These are phyloP conservation scores for Bassia scoparia DNA, from an alignment of 148 eudicot genomes.

Conservation along the genomic window DNA sequence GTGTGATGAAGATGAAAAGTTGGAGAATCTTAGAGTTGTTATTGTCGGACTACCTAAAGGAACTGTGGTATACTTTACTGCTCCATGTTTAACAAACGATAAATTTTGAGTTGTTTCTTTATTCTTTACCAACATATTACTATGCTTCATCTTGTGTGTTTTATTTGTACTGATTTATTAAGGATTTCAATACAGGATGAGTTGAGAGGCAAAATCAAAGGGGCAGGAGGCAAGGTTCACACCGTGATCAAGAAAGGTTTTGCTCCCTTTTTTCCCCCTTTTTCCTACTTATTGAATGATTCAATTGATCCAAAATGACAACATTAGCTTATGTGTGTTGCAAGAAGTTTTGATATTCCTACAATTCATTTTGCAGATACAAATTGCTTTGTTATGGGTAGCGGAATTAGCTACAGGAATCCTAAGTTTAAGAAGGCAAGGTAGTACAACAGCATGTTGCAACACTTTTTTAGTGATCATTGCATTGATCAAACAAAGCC, in stretches of 20 bases:
- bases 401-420: conserved; percentile 44
- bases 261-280: not conserved
- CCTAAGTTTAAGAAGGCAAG: conserved; percentile 84
- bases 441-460: conserved; percentile 32
- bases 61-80: conserved; percentile 43
- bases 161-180: conserved; percentile 15
- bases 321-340: too few species aligned
- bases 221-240: conserved; percentile 73
- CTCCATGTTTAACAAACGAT: conserved; percentile 1
- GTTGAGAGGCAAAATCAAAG: conserved; percentile 62
- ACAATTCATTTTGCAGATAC: conserved; percentile 50
- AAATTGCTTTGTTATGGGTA: conserved; percentile 74
- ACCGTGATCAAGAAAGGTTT: conserved; percentile 76
- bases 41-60: conserved; percentile 54
- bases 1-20: conserved; percentile 50
- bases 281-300: too few species aligned
- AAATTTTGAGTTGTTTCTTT: not conserved
- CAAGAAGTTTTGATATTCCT: too few species aligned
- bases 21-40: conserved; percentile 69
- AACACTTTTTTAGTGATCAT: conserved; percentile 1
- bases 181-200: conserved; percentile 49
- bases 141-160: not conserved
- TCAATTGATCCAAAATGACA: too few species aligned
- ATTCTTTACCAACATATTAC: not conserved
- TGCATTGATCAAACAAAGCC: too few species aligned